phyloP scores from a whole-genome alignment of 2,329 filamentous ascomycete species.

The Aspergillus oerlinghausenensis region DNA sequence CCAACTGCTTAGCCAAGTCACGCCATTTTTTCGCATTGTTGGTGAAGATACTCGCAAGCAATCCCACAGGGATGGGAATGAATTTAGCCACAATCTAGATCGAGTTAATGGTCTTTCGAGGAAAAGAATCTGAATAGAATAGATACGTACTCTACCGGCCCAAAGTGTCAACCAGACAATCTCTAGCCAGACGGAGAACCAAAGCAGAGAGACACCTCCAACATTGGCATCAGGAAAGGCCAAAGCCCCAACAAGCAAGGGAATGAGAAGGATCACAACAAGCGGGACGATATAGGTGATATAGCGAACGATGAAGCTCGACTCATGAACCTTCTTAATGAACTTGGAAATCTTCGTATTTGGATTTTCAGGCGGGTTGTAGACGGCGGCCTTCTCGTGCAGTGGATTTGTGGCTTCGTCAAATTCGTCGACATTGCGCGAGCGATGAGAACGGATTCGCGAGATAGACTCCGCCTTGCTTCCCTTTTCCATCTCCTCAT shows the following conservation, averaged over 20 bases:
- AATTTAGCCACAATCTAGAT: slow-evolving; percentile 57
- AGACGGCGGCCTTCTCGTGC: slow-evolving; percentile 62
- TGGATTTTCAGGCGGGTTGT: slow-evolving; percentile 61
- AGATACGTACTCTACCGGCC: slow-evolving; percentile 56
- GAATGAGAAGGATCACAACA: slow-evolving; percentile 61
- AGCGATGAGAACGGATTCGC: slow-evolving; percentile 48
- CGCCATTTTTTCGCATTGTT: slow-evolving; percentile 91
- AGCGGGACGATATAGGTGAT: slow-evolving; percentile 67
- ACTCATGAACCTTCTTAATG: slow-evolving; percentile 62
- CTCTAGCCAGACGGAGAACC: slow-evolving; percentile 95
- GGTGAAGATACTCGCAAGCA: slow-evolving; percentile 70
- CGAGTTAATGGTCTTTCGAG: neutral
- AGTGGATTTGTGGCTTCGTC: slow-evolving; percentile 64
- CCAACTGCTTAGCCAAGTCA: slow-evolving; percentile 79
- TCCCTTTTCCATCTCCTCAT: slow-evolving; percentile 25
- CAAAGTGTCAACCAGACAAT: slow-evolving; percentile 90
- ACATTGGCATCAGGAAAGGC: slow-evolving; percentile 57
- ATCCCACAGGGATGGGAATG: slow-evolving; percentile 57
- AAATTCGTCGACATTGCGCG: slow-evolving; percentile 61
- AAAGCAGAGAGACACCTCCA: slow-evolving; percentile 73
- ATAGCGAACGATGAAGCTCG: slow-evolving; percentile 63
- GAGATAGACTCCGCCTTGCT: slow-evolving; percentile 44
- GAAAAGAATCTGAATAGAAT: neutral
- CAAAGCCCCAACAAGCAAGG: slow-evolving; percentile 61
- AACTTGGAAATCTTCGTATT: slow-evolving; percentile 58